Evolutionary conservation across 2,329 filamentous ascomycete species (phyloP), one percentile per base, ranked within the genome.

Genomic region (Dothideomycetes sp.): DNA sequence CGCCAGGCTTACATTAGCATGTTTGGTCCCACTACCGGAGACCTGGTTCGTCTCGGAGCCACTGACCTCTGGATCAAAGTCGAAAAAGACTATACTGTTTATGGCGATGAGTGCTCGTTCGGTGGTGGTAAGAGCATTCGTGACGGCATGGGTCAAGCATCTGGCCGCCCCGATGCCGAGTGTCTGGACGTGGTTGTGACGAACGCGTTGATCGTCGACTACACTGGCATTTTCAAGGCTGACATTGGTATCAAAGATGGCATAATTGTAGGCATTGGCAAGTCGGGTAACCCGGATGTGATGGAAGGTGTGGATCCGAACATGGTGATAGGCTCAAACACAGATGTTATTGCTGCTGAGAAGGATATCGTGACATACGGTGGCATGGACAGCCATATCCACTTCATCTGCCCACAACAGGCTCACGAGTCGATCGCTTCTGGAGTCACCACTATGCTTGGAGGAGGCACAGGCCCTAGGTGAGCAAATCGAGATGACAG

Each of bases 391-490:
- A 78, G 82, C 4, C 88, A 95, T 53, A 86, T 94, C 47, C 89
- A 96, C 61, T 85, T 89, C 55, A 95, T 96, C 58, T 95, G 88
- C 56, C 89, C 89, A 3, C 88, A 96, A 57, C 89, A 96, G 64
- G 81, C 80, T 1, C 67, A 84, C 20, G 89, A 96, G 58, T 76
- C 86, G 5, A 71, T 95, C 41, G 76, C 87, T 5, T 82, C 84
- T 11, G 89, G 89, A 33, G 77, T 96, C 47, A 96, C 89, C 0
- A 93, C 88, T 0, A 79, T 94, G 71, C 69, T 96, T 3, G 89
- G 87, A 41, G 89, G 89, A 32, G 89, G 89, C 7, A 93, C 85
- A 2, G 89, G 89, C 8, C 89, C 89, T n/a, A 89, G 78, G 79
- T 80, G 56, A 53, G 67, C n/a, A 6, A 10, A 3, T 12, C 13